A percentile compares a stretch with the other conserved stretches of the same genome.
Evolutionary conservation across 2,329 filamentous ascomycete genomes (phyloP).

Genomic region (Cadophora malorum): DNA sequence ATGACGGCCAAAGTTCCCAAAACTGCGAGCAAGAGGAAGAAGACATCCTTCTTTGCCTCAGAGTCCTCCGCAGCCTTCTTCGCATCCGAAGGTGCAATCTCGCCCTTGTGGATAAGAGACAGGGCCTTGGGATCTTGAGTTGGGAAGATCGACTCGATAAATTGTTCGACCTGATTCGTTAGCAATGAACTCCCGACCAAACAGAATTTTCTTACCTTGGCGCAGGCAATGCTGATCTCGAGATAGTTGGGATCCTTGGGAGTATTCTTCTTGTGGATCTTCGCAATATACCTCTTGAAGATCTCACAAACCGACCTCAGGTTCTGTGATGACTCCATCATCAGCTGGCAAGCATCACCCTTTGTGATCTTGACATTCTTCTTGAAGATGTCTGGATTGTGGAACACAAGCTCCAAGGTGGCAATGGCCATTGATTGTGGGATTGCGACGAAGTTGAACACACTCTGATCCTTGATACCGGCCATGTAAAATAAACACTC

Average conservation of each 20-base stretch:
- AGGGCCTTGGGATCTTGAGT: constrained; percentile 74
- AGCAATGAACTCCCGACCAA: background rate
- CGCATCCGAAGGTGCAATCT: constrained; percentile 25
- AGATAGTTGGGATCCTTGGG: constrained; percentile 92
- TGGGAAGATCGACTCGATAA: constrained; percentile 93
- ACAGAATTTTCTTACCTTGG: constrained; percentile 12
- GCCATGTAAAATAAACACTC: constrained; percentile 99
- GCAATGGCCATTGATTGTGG: constrained; percentile 98
- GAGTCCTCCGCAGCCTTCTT: constrained; percentile 20
- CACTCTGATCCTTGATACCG: constrained; percentile 90
- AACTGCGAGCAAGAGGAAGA: constrained; percentile 71
- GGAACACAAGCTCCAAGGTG: constrained; percentile 89
- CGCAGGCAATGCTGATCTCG: constrained; percentile 78
- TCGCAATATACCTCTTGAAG: constrained; percentile 78
- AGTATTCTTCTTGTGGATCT: constrained; percentile 92
- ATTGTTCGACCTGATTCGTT: constrained; percentile 78
- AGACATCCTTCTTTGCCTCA: constrained; percentile 61
- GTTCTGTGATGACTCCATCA: constrained; percentile 93
- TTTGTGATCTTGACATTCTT: constrained; percentile 96
- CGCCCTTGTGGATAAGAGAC: constrained; percentile 48
- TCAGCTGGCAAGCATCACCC: constrained; percentile 88
- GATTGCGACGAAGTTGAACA: constrained; percentile 99
- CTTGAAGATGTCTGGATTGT: constrained; percentile 85
- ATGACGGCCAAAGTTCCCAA: constrained; percentile 73
- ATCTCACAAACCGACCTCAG: constrained; percentile 79